Base-by-base conservation (phyloP, 164 flowering plant species). In the Magnolia sinica region DNA sequence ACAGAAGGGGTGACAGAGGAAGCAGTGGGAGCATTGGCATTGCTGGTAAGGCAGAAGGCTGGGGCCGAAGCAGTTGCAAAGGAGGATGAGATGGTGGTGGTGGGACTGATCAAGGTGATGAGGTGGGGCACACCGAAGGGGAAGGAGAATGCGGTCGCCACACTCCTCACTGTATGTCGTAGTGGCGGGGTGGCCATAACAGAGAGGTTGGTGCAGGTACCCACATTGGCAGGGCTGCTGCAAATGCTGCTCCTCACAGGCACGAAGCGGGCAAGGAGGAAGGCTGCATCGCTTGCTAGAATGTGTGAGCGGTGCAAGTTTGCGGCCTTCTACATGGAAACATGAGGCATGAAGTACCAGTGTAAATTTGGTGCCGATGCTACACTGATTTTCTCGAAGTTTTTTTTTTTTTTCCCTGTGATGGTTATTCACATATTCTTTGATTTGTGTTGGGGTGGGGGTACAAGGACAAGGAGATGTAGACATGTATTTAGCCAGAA, bases 261-360 rank as follows among this genome's bases (percentile, higher is more conserved):
- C 2, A 96, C 98, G n/a, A 91, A 87, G 79, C 82, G 99, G 58
- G 98, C 99, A 1, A 85, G 94, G 81, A 82, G 99, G 72, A 96
- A 96, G 80, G 99, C 98, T 10, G 97, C 98, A 18, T 96, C 98
- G 3, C 97, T 96, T 69, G 98, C 92, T 55, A 84, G 95, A 76
- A 92, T 92, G 71, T 93, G 89, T 76, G 97, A 91, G 72, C 87
- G 94, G 78, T 84, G 89, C 72, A 93, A 89, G 76, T 82, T 89
- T 74, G 86, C 87, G 14, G 66, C 90, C 1, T 61, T 84, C 79
- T 89, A 84, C 77, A 89, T 81, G 78, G 89, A 86, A 89, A 90
- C 16, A 82, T 87, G 5, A 92, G 89, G 91, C 16, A 82, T 87
- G 5, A 92, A 88, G 2, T 87, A 87, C 71, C 83, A 85, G 61